Evolutionary conservation across 768 basidiomycete species (phyloP).

Genomic region (Rhodosporidiobolus sp.): DNA sequence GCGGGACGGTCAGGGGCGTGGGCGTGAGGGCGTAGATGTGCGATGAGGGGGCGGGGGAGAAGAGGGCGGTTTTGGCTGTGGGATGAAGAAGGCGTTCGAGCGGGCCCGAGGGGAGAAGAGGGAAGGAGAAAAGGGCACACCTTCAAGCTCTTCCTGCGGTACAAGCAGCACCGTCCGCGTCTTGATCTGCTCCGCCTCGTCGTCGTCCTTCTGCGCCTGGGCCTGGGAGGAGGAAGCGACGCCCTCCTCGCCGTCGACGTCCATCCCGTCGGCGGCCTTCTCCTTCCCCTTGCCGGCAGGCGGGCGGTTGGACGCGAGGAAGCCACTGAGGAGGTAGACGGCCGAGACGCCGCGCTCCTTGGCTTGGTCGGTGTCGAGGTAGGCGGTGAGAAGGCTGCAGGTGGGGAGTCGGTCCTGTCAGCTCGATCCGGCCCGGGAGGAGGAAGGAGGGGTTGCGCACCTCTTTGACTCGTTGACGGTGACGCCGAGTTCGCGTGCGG

Average conservation of each 20-base stretch:
- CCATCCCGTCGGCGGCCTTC: not conserved
- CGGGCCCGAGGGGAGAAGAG: too few relatives aligned
- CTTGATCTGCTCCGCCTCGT: not conserved
- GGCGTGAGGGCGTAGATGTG: slow-evolving; percentile 31
- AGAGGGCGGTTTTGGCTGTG: slow-evolving; percentile 12
- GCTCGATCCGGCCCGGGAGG: not conserved
- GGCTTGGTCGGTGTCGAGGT: slow-evolving; percentile 13
- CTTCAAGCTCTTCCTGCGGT: slow-evolving; percentile 6
- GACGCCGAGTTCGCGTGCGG: slow-evolving; percentile 24
- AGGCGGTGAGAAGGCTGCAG: slow-evolving; percentile 8
- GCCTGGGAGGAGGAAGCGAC: not conserved
- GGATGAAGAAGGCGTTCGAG: not conserved
- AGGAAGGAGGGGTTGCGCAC: not conserved
- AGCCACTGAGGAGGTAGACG: slow-evolving; percentile 23
- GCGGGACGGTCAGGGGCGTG: not conserved
- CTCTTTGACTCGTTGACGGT: slow-evolving; percentile 18
- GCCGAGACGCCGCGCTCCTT: slow-evolving; percentile 19
- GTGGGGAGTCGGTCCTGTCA: not conserved
- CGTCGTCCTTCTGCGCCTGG: too few relatives aligned
- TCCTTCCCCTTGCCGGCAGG: not conserved
- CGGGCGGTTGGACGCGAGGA: not conserved
- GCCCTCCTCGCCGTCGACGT: slow-evolving; percentile 6
- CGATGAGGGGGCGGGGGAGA: slow-evolving; percentile 2
- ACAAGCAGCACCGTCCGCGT: slow-evolving; percentile 17
- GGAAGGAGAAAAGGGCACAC: not conserved